A percentile compares a stretch with the other conserved stretches of the same genome.
These are phyloP conservation scores for Solanum chacoense DNA, from an alignment of 305 asterid species.

Conservation along the genomic window DNA sequence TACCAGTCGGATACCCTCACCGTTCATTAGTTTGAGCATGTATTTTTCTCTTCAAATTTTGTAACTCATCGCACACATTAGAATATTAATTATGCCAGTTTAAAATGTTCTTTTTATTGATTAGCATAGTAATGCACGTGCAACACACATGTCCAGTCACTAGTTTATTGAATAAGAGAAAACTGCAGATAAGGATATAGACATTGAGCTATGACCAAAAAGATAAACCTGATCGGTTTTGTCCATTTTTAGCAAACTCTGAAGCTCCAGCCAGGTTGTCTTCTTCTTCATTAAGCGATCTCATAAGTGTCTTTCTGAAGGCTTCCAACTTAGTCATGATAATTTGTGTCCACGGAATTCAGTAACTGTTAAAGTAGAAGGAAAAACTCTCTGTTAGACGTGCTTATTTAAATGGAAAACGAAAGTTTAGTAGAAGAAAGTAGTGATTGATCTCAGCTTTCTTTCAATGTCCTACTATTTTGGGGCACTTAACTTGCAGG, in stretches of 20 bases:
- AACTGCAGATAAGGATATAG: not conserved
- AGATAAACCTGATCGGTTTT: slow-evolving; percentile 28
- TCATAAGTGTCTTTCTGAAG: slow-evolving; percentile 89
- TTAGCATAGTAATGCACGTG: not conserved
- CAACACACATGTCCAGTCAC: not conserved
- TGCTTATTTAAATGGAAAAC: not conserved
- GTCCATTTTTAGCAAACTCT: slow-evolving; percentile 12
- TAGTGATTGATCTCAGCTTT: not conserved
- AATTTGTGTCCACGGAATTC: not conserved
- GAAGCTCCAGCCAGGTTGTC: slow-evolving; percentile 43
- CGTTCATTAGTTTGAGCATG: not conserved
- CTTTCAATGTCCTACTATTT: not conserved
- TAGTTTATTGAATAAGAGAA: not conserved
- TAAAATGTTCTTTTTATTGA: not conserved
- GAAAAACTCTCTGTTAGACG: not conserved
- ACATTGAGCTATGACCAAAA: not conserved
- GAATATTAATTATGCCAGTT: not conserved
- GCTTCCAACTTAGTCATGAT: slow-evolving; percentile 48
- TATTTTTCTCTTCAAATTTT: not conserved
- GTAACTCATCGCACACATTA: not conserved
- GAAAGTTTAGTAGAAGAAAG: not conserved
- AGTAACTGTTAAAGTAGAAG: not conserved
- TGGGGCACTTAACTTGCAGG: not conserved
- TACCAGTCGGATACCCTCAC: not conserved
- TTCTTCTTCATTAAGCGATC: slow-evolving; percentile 83